Evolutionary conservation across 305 asterid species (phyloP), one percentile per base, ranked within the genome.

Genomic region (Fraxinus ornus): DNA sequence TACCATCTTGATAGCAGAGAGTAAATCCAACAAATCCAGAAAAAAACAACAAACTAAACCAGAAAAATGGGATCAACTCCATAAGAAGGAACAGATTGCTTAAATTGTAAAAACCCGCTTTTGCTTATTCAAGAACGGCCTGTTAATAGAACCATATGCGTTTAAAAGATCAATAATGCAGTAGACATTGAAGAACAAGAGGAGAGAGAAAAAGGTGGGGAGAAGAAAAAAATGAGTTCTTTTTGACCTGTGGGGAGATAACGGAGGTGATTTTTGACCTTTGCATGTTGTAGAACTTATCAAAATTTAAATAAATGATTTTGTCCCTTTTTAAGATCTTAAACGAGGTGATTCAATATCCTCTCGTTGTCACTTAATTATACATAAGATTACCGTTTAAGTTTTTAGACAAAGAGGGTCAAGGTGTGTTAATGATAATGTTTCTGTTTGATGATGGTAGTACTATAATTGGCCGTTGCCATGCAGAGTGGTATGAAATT

Each of bases 1-100:
- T 89, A 93, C 98, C 98, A 81, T 95, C 97, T 88, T 90, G 95
- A 82, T 91, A 78, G 72, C 88, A 82, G 66, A 84, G 86, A 85
- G 89, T 24, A 78, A 78, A 66, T 21, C 82, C 47, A 76, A 86
- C 41, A 32, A 84, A 77, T 73, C 84, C 79, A 52, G 88, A 79
- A 64, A 93, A 80, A 15, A 91, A 44, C 13, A 91, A 82, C 78
- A 92, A 79, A 76, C 86, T 72, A 24, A 83, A 78, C 84, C 88
- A 89, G 85, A 30, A 81, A 64, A 84, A 72, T 80, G 74, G 32
- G 17, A 36, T 84, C 75, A 84, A 84, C 90, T 91, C 93, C 98
- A 92, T 93, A 80, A 78, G 83, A 76, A 73, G 22, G 0, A 84
- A 30, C 76, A 70, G 9, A 68, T 79, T 30, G 76, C 39, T 60